A percentile compares a stretch with the other conserved stretches of the same genome.
These are phyloP conservation scores for Aspergillus ochraceus DNA, from an alignment of 2,329 filamentous ascomycete genomes.

Conservation along the genomic window DNA sequence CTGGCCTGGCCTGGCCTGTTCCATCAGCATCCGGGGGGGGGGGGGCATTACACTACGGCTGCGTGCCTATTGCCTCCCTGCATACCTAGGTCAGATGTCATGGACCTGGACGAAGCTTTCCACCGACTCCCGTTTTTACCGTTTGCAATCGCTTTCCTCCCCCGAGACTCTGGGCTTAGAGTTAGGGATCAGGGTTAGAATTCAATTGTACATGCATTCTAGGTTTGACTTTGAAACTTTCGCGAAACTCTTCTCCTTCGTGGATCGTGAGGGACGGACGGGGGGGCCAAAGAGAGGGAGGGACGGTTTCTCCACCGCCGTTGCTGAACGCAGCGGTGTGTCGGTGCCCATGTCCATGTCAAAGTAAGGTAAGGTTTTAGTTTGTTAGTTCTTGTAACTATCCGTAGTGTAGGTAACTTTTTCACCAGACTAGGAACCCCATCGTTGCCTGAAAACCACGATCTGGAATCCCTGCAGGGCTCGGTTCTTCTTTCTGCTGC, in stretches of 20 bases:
- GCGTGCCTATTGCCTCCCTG: neutral
- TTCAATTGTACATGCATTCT: conserved; percentile 2
- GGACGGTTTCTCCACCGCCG: conserved; percentile 1
- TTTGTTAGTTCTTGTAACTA: too few relatives aligned
- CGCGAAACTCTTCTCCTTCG: neutral
- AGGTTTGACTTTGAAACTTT: conserved; percentile 6
- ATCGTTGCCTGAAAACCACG: neutral
- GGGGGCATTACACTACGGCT: too few relatives aligned
- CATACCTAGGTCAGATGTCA: conserved; percentile 10
- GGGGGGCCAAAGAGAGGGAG: neutral
- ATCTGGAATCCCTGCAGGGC: neutral
- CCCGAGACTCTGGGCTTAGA: neutral
- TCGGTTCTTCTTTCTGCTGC: neutral
- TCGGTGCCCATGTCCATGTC: neutral
- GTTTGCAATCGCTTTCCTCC: conserved; percentile 8
- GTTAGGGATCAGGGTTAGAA: conserved; percentile 1
- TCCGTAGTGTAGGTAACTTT: neutral
- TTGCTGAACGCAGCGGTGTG: conserved; percentile 10
- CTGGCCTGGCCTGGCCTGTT: neutral
- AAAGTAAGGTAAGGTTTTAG: neutral
- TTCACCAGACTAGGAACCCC: conserved; percentile 15
- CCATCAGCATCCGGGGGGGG: neutral
- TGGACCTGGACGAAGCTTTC: conserved; percentile 14
- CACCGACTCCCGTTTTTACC: conserved; percentile 8
- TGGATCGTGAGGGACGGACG: neutral